phyloP scores from a whole-genome alignment of 805 yeast species.

The Saccharomycopsis synnaedendra region DNA sequence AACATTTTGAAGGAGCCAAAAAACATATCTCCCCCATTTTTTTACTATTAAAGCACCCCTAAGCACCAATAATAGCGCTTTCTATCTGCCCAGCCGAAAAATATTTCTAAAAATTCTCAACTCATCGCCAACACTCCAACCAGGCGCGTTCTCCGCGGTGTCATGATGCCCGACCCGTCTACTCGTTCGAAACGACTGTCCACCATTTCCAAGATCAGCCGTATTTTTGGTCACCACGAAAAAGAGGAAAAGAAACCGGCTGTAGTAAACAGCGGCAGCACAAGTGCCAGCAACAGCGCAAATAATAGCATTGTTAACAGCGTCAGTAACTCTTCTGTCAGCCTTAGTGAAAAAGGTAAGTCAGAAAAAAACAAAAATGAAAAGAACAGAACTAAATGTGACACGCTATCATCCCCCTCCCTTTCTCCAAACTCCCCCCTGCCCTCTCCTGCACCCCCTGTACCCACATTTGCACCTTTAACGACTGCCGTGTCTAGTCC shows the following conservation, averaged over 20 bases:
- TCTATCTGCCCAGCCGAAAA: too few species aligned
- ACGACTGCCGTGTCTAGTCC: not conserved
- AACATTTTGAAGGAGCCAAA: too few species aligned
- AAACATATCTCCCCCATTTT: too few species aligned
- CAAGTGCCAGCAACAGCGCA: conserved; percentile 1
- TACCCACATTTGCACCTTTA: not conserved
- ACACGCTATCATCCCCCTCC: not conserved
- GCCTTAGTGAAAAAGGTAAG: not conserved
- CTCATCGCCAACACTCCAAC: too few species aligned
- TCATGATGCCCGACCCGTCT: conserved; percentile 12
- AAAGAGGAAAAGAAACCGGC: not conserved
- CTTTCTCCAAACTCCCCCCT: not conserved
- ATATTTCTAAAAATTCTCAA: too few species aligned
- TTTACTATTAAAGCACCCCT: too few species aligned
- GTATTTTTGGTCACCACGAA: conserved; percentile 20
- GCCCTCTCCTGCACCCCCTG: not conserved
- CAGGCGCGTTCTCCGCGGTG: too few species aligned
- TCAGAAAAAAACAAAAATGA: too few species aligned
- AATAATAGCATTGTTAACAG: not conserved
- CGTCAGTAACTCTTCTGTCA: not conserved
- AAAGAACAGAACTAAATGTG: not conserved
- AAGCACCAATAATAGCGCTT: too few species aligned
- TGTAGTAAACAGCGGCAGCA: too few species aligned
- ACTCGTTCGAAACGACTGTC: conserved; percentile 20
- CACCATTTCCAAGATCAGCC: conserved; percentile 22